These are phyloP conservation scores for Dioszegia hungarica DNA, from an alignment of 768 basidiomycete species.

Conservation along the genomic window DNA sequence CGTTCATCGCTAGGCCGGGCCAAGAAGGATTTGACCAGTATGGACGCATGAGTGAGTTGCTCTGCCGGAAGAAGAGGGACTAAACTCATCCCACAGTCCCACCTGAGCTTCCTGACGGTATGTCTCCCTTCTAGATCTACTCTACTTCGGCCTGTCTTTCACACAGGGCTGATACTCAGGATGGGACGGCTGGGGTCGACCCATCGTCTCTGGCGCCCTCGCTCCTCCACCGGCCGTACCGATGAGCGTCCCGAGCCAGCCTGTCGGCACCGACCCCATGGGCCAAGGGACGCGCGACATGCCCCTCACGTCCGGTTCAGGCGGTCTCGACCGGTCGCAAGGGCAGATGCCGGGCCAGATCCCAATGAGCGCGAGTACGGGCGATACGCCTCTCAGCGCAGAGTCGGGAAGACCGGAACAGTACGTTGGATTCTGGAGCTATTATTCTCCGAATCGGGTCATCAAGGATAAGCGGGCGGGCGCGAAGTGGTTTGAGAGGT, in stretches of 20 bases:
- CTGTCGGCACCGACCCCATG: no score
- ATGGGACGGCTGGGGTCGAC: conserved; percentile 44
- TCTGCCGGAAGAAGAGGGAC: not conserved
- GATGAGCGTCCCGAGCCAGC: no score
- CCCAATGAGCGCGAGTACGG: conserved; percentile 3
- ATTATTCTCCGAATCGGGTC: conserved; percentile 10
- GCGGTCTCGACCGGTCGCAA: not conserved
- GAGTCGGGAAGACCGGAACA: conserved; percentile 33
- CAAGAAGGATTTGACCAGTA: conserved; percentile 45
- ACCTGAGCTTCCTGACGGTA: conserved; percentile 39
- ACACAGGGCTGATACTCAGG: conserved; percentile 20
- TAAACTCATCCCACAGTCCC: conserved; percentile 27
- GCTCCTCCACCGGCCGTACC: conserved; percentile 8
- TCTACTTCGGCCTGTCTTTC: no score
- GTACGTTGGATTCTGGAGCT: conserved; percentile 29
- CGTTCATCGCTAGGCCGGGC: conserved; percentile 43
- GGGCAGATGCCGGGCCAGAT: not conserved
- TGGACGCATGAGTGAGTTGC: conserved; percentile 39
- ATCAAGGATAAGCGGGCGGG: not conserved
- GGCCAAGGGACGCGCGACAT: conserved; percentile 30
- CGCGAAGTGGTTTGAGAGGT: not conserved
- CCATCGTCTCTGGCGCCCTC: conserved; percentile 17
- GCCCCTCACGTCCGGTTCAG: conserved; percentile 13
- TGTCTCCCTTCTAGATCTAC: not conserved
- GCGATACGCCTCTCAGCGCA: conserved; percentile 4